Evolutionary conservation across 805 yeast genomes (phyloP).

Genomic region (Ogataea corticis): DNA sequence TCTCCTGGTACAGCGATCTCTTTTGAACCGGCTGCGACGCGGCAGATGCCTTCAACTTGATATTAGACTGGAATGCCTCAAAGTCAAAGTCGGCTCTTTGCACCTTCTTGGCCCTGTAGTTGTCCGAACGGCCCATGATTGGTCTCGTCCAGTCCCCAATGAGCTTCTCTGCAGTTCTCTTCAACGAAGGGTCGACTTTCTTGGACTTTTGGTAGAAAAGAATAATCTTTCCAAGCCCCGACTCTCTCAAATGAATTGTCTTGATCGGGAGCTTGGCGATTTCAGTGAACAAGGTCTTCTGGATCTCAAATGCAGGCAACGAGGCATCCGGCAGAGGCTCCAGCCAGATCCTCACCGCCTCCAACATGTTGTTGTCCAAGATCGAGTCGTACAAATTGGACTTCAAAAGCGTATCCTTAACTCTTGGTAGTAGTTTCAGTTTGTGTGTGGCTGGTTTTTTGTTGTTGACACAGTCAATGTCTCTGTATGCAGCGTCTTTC

Average conservation of each 20-base stretch:
- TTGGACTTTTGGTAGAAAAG: slow-evolving; percentile 90
- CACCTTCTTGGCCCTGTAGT: slow-evolving; percentile 84
- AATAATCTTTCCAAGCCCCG: slow-evolving; percentile 91
- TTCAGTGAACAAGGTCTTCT: slow-evolving; percentile 78
- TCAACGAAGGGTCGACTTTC: slow-evolving; percentile 82
- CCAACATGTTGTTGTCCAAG: slow-evolving; percentile 88
- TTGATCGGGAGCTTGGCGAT: slow-evolving; percentile 82
- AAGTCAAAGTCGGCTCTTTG: slow-evolving; percentile 68
- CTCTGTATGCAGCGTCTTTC: slow-evolving; percentile 84
- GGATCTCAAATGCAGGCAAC: slow-evolving; percentile 96
- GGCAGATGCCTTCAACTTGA: slow-evolving; percentile 34
- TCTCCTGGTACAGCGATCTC: slow-evolving; percentile 77
- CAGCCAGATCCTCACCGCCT: slow-evolving; percentile 93
- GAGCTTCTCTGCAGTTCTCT: slow-evolving; percentile 84
- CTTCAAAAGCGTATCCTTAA: slow-evolving; percentile 70
- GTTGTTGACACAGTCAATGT: slow-evolving; percentile 56
- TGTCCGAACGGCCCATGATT: slow-evolving; percentile 91
- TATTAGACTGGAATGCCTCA: slow-evolving; percentile 47
- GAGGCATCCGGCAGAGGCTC: slow-evolving; percentile 98
- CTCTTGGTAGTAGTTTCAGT: slow-evolving; percentile 76
- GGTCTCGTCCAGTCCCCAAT: slow-evolving; percentile 99
- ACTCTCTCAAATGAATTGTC: slow-evolving; percentile 91
- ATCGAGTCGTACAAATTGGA: slow-evolving; percentile 89
- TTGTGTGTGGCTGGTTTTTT: slow-evolving; percentile 75
- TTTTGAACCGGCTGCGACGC: slow-evolving; percentile 34